A percentile compares a stretch with the other conserved stretches of the same genome.
phyloP scores from a whole-genome alignment of 2,329 filamentous ascomycete species.

The Trichophyton schoenleinii region DNA sequence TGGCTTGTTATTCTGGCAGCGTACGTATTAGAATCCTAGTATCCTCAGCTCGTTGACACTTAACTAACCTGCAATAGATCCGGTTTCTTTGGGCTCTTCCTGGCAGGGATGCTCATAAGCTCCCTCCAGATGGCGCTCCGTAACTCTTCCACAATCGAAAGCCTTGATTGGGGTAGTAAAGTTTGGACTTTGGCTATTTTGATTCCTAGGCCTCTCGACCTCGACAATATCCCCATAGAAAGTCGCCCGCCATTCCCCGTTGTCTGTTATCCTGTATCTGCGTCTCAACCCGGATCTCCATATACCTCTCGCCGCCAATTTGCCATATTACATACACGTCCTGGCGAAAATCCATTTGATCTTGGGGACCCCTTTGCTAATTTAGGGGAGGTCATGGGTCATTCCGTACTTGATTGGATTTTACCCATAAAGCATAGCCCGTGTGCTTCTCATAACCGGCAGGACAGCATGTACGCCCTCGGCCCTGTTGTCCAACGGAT shows the following conservation, averaged over 20 bases:
- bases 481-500: constrained; percentile 50
- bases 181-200: constrained; percentile 64
- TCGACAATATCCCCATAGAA: constrained; percentile 25
- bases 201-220: constrained; percentile 40
- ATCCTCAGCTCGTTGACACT: constrained; percentile 10
- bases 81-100: constrained; percentile 68
- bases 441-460: constrained; percentile 54
- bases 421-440: constrained; percentile 65
- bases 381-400: constrained; percentile 68
- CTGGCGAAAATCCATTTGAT: constrained; percentile 77
- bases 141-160: constrained; percentile 79
- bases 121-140: constrained; percentile 55
- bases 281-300: constrained; percentile 9
- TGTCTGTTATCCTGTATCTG: constrained; percentile 21
- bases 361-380: constrained; percentile 55
- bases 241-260: constrained; percentile 26
- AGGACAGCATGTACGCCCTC: constrained; percentile 55
- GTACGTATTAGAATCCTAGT: constrained; percentile 22
- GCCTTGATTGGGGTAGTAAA: constrained; percentile 48
- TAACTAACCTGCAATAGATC: constrained; percentile 27
- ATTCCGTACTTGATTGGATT: constrained; percentile 60
- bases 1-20: constrained; percentile 57
- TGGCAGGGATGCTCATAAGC: constrained; percentile 60
- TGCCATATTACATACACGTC: constrained; percentile 60
- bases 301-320: constrained; percentile 50